Evolutionary conservation across 2,329 filamentous ascomycete genomes (phyloP).

Genomic region (Orbilia javanica): DNA sequence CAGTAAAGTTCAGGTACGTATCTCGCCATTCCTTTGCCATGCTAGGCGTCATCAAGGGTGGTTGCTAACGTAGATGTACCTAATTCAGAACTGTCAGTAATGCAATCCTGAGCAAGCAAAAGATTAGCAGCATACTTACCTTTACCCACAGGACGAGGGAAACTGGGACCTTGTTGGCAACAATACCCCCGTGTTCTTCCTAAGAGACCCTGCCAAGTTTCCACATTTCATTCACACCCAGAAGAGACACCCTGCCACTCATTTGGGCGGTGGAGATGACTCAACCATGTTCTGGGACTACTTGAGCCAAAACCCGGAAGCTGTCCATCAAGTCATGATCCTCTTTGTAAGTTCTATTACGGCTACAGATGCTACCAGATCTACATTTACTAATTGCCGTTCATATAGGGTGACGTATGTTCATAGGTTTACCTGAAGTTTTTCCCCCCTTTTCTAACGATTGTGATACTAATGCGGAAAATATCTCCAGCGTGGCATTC

Average conservation of each 20-base stretch:
- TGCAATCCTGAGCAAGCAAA: background rate
- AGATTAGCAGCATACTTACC: background rate
- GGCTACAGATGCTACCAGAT: slow-evolving; percentile 65
- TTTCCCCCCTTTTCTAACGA: too few species aligned
- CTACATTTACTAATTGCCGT: slow-evolving; percentile 64
- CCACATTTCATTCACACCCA: slow-evolving; percentile 81
- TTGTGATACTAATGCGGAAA: background rate
- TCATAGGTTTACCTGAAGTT: background rate
- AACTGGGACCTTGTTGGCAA: slow-evolving; percentile 80
- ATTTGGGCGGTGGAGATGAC: slow-evolving; percentile 71
- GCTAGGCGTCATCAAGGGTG: background rate
- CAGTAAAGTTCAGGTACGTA: slow-evolving; percentile 73
- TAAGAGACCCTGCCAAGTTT: slow-evolving; percentile 80
- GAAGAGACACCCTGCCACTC: slow-evolving; percentile 78
- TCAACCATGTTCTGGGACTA: slow-evolving; percentile 77
- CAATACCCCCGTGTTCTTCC: slow-evolving; percentile 81
- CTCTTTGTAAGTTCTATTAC: slow-evolving; percentile 68
- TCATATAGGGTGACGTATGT: slow-evolving; percentile 51
- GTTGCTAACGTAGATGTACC: background rate
- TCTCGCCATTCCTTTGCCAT: background rate
- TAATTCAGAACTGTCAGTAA: slow-evolving; percentile 52
- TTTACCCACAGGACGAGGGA: slow-evolving; percentile 71
- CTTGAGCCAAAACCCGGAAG: slow-evolving; percentile 68
- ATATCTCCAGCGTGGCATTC: slow-evolving; percentile 45
- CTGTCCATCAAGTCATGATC: slow-evolving; percentile 70